Evolutionary conservation across 192 early-diverging fungal genomes (phyloP), one percentile per base, ranked within the genome.

Genomic region (Obelidium mucronatum): DNA sequence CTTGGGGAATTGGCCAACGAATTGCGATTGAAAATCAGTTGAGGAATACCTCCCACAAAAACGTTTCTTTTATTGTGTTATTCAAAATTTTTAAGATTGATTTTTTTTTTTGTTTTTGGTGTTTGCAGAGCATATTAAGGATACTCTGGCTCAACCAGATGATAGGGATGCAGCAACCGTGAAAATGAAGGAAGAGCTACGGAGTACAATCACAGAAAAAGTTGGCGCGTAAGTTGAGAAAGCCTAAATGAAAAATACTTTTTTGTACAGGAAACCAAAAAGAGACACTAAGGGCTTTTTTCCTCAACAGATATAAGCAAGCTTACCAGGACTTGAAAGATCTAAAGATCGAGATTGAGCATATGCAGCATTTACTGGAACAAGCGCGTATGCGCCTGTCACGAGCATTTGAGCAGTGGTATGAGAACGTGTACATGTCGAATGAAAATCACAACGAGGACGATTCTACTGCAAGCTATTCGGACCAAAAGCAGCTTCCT

Each of bases 301-400:
- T 35, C 2, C 28, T 36, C n/a, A 34, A 8, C 26, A 88, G 84
- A 70, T 90, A 90, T 77, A 83, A 86, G 60, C 61, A 65, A 15
- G 61, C 85, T 17, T 90, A 90, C 73, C 78, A 84, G 53, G 59
- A 78, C 15, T 79, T 90, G 34, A 90, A 90, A 48, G 85, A 88
- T 31, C 61, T 90, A 54, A 86, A 87, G 65, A n/a, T 85, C 0
- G 89, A 90, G 68, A 90, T 90, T 67, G 89, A 90, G 56, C 89
- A 90, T 77, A 74, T 90, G 44, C 85, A 90, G 66, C 89, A 90
- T 73, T 79, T 90, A 2, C 80, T 90, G 6, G 89, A 90, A 40
- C 85, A 88, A 66, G 89, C 81, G 3, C 74, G 88, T 36, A 67
- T 80, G 11, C 74, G 85, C 33, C 74, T 90, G 30, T 89, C 85